Conservation (phyloP, 2,329 filamentous ascomycete species). For the Xylaria arbuscula region DNA sequence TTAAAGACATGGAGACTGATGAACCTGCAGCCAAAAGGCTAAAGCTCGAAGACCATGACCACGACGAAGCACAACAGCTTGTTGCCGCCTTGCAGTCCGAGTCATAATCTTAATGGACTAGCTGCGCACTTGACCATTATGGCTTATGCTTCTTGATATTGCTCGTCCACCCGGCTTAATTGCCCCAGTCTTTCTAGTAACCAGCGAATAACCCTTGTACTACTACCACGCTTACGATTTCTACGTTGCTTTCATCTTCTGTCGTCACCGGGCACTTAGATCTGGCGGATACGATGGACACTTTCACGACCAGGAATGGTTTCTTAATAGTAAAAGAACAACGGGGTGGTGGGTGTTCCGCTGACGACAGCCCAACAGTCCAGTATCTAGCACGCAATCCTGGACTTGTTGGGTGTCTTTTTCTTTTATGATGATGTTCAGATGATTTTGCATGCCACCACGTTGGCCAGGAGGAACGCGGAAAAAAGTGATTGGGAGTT, state of each 20-base stretch:
- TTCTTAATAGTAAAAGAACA: constrained; percentile 41
- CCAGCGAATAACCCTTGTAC: constrained; percentile 41
- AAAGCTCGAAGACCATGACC: constrained; percentile 42
- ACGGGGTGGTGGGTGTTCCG: constrained; percentile 29
- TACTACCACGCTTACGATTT: constrained; percentile 43
- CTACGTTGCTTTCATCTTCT: constrained; percentile 35
- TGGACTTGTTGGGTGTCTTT: constrained; percentile 28
- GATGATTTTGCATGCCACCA: constrained; percentile 26
- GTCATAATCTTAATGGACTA: constrained; percentile 31
- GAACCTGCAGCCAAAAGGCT: constrained; percentile 46
- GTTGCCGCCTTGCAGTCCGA: constrained; percentile 43
- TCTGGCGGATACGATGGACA: constrained; percentile 35
- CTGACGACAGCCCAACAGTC: constrained; percentile 29
- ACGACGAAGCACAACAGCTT: constrained; percentile 40
- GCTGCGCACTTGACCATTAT: constrained; percentile 24
- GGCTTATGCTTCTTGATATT: constrained; percentile 17
- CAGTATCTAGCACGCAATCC: constrained; percentile 30
- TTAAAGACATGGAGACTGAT: constrained; percentile 43
- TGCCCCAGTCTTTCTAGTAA: constrained; percentile 18
- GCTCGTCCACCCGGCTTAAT: constrained; percentile 3
- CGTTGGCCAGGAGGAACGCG: constrained; percentile 37
- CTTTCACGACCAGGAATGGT: constrained; percentile 30
- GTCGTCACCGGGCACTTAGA: constrained; percentile 33
- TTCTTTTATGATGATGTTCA: constrained; percentile 30
- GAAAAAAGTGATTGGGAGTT: constrained; percentile 44